Evolutionary conservation across 805 yeast species (phyloP).

Genomic region (Candida methanosorbosa): DNA sequence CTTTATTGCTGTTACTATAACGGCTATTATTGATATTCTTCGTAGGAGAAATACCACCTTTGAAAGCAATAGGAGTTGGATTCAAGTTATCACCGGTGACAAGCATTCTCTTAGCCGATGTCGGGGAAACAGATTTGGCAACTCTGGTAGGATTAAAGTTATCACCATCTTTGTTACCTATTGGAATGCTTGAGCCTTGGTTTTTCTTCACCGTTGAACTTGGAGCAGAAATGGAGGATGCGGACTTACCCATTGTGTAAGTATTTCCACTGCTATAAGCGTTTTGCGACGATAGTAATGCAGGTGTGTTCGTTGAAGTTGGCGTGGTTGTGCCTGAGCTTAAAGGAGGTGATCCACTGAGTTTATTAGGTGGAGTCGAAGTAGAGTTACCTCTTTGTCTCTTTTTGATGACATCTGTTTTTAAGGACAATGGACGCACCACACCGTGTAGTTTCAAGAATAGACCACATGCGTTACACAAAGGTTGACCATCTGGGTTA

Average conservation of each 20-base stretch:
- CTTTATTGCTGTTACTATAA: too few relatives aligned
- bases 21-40: constrained; percentile 2
- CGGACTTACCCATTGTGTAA: too few relatives aligned
- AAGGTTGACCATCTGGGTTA: constrained; percentile 83
- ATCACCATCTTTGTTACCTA: constrained; percentile 9
- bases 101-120: constrained; percentile 6
- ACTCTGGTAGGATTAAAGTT: constrained; percentile 28
- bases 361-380: constrained; percentile 19
- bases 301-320: constrained; percentile 1
- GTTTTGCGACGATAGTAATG: neutral
- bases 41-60: neutral
- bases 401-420: constrained; percentile 88
- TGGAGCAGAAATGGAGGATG: neutral
- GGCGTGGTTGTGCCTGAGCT: constrained; percentile 1
- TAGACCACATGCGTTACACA: constrained; percentile 95
- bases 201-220: neutral
- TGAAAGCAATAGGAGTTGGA: constrained; percentile 30
- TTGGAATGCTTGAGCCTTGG: too few relatives aligned
- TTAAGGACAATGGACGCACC: constrained; percentile 81
- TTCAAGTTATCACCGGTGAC: constrained; percentile 40
- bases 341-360: constrained; percentile 7
- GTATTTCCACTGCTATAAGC: neutral
- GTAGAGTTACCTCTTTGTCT: constrained; percentile 65
- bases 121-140: constrained; percentile 8
- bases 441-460: constrained; percentile 93